A percentile compares a stretch with the other conserved stretches of the same genome.
Conservation (phyloP, 345 rosid genomes). For the Hypericum perforatum region DNA sequence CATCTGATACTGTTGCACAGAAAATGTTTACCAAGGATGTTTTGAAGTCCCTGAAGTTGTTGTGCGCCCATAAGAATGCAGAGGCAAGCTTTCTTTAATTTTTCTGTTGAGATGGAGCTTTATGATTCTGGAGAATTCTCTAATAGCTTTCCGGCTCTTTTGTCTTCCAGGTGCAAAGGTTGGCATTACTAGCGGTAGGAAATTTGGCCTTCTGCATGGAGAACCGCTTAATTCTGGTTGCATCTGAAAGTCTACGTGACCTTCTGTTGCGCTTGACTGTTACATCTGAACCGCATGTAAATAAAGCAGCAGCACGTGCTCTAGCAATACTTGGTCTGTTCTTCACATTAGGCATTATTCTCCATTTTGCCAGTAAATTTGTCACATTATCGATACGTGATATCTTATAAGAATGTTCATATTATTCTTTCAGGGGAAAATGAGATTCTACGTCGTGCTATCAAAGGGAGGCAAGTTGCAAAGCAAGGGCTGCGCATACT, state of each 20-base stretch:
- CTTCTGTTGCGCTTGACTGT: slow-evolving; percentile 77
- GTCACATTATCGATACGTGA: slow-evolving; percentile 5
- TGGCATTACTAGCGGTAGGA: slow-evolving; percentile 83
- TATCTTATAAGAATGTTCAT: neutral
- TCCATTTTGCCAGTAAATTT: neutral
- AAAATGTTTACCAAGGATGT: slow-evolving; percentile 89
- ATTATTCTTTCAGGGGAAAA: slow-evolving; percentile 69
- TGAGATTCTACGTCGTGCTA: slow-evolving; percentile 81
- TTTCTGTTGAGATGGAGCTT: neutral
- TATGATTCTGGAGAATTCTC: slow-evolving; percentile 9
- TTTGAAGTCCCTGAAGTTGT: slow-evolving; percentile 59
- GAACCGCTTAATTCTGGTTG: slow-evolving; percentile 76
- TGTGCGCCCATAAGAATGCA: slow-evolving; percentile 72
- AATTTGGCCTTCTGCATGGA: slow-evolving; percentile 91
- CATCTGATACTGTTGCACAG: slow-evolving; percentile 76
- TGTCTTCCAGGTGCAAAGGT: slow-evolving; percentile 68
- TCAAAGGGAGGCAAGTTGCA: slow-evolving; percentile 79
- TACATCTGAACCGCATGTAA: slow-evolving; percentile 69
- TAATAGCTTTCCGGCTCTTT: slow-evolving; percentile 15
- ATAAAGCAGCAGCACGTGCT: slow-evolving; percentile 96
- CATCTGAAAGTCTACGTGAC: slow-evolving; percentile 93
- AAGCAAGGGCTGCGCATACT: slow-evolving; percentile 94
- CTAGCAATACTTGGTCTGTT: slow-evolving; percentile 88
- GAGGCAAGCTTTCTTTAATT: slow-evolving; percentile 45
- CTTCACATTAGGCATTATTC: slow-evolving; percentile 1